Percentiles rank a stretch among this genome's conserved stretches.
Conservation (phyloP, 164 flowering plant genomes). For the Kingdonia uniflora region DNA sequence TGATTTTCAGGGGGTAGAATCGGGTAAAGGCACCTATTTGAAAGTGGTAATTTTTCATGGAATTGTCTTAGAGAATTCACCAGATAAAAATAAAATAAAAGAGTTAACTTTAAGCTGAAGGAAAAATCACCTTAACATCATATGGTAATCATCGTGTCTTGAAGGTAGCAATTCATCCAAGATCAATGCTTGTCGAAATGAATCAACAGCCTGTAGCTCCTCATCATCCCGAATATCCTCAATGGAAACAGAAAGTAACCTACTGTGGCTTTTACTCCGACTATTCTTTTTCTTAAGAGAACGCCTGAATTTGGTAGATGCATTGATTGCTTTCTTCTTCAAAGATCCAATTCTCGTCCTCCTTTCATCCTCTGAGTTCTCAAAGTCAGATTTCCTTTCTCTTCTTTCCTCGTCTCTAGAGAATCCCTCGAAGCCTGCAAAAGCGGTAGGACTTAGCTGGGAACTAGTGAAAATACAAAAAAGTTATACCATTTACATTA, state of each 20-base stretch:
- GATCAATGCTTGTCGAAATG: conserved; percentile 69
- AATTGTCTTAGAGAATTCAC: neutral
- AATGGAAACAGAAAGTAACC: conserved; percentile 70
- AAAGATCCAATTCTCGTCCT: conserved; percentile 64
- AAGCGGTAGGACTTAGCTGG: neutral
- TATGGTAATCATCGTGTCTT: conserved; percentile 73
- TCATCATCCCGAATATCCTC: conserved; percentile 82
- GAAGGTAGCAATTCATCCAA: conserved; percentile 70
- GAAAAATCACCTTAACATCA: conserved; percentile 63
- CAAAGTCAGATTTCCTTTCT: conserved; percentile 75
- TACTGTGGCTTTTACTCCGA: conserved; percentile 50
- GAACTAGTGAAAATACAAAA: too few relatives aligned
- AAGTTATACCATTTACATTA: too few relatives aligned
- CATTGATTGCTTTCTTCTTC: conserved; percentile 77
- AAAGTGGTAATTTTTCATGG: too few relatives aligned
- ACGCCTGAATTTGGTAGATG: conserved; percentile 69
- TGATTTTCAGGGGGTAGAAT: too few relatives aligned
- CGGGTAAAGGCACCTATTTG: too few relatives aligned
- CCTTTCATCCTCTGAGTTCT: conserved; percentile 82
- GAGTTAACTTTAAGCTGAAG: too few relatives aligned
- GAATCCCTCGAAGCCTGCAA: conserved; percentile 48
- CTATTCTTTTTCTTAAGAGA: conserved; percentile 74
- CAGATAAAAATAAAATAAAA: too few relatives aligned
- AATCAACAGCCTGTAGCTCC: conserved; percentile 71
- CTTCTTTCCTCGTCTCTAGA: conserved; percentile 47